Conservation (phyloP, 2,329 filamentous ascomycete genomes). For the Alternaria solani region DNA sequence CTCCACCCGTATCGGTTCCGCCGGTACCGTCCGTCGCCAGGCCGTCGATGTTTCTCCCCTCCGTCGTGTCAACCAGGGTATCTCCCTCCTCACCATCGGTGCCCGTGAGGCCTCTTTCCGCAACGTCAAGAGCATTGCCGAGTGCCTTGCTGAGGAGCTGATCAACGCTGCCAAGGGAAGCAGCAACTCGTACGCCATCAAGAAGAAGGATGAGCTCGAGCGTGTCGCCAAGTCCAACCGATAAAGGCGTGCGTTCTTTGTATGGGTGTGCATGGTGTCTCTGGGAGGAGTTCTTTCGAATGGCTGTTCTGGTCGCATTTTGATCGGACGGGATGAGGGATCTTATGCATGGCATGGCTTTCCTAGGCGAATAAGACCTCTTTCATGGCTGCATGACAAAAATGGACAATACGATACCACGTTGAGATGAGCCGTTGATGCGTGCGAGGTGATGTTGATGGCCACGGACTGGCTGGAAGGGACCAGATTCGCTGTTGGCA, state of each 20-base stretch:
- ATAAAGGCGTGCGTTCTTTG: slow-evolving; percentile 68
- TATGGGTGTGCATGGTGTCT: slow-evolving; percentile 42
- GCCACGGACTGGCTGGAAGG: not conserved
- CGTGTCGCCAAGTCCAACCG: slow-evolving; percentile 99
- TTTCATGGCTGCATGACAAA: slow-evolving; percentile 53
- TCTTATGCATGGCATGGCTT: slow-evolving; percentile 49
- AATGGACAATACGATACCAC: slow-evolving; percentile 42
- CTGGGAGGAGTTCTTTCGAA: slow-evolving; percentile 47
- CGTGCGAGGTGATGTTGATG: slow-evolving; percentile 19
- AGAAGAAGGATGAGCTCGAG: slow-evolving; percentile 99
- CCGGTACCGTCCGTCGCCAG: slow-evolving; percentile 99
- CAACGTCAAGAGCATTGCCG: slow-evolving; percentile 99
- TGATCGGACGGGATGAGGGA: slow-evolving; percentile 42
- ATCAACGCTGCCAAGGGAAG: slow-evolving; percentile 99
- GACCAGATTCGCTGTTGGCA: not conserved
- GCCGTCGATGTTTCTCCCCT: slow-evolving; percentile 99
- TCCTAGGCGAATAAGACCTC: slow-evolving; percentile 50
- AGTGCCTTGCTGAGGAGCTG: slow-evolving; percentile 99
- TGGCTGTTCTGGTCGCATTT: slow-evolving; percentile 41
- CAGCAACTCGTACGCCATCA: slow-evolving; percentile 99
- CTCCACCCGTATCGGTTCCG: slow-evolving; percentile 98
- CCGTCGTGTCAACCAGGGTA: slow-evolving; percentile 99
- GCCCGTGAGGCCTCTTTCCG: slow-evolving; percentile 99
- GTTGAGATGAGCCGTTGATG: slow-evolving; percentile 15
- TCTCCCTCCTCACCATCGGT: slow-evolving; percentile 97